phyloP scores from a whole-genome alignment of 2,329 filamentous ascomycete genomes.

The Cladosporium austrohemisphaericum region DNA sequence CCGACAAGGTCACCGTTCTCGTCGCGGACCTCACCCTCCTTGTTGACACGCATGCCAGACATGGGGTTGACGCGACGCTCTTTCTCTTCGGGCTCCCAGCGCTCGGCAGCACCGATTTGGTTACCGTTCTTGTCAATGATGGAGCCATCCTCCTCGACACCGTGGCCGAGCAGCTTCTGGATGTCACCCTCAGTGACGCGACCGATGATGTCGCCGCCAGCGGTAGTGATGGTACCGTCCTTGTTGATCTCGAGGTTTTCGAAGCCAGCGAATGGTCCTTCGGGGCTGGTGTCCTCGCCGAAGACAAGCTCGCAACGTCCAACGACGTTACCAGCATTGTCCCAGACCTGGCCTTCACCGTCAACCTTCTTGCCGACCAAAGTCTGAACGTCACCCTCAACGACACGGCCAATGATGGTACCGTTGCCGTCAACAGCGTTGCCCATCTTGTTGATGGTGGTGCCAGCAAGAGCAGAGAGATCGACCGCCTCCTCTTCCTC shows the following conservation, averaged over 20 bases:
- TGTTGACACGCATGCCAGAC: constrained; percentile 53
- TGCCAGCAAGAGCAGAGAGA: constrained; percentile 58
- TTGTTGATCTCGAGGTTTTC: constrained; percentile 55
- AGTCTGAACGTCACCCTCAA: constrained; percentile 54
- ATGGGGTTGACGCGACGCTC: constrained; percentile 57
- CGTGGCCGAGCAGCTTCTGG: constrained; percentile 50
- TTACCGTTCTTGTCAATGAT: constrained; percentile 54
- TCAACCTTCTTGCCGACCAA: constrained; percentile 61
- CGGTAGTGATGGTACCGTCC: constrained; percentile 52
- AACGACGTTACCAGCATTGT: constrained; percentile 59
- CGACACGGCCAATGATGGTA: constrained; percentile 55
- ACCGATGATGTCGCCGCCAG: constrained; percentile 46
- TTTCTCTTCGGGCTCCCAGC: constrained; percentile 53
- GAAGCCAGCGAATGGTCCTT: constrained; percentile 59
- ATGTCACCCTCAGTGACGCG: constrained; percentile 49
- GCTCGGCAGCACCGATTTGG: constrained; percentile 50
- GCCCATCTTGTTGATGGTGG: constrained; percentile 61
- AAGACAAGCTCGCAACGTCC: constrained; percentile 56
- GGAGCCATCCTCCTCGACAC: constrained; percentile 50
- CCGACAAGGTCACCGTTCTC: constrained; percentile 50
- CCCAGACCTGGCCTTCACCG: constrained; percentile 61
- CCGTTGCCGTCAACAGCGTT: constrained; percentile 59
- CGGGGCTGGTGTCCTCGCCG: constrained; percentile 47
- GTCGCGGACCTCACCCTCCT: constrained; percentile 51
- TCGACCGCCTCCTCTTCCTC: constrained; percentile 50